A percentile compares a stretch with the other conserved stretches of the same genome.
Evolutionary conservation across 1,284 basidiomycete genomes (phyloP).

Genomic region (Pseudozyma pruni): DNA sequence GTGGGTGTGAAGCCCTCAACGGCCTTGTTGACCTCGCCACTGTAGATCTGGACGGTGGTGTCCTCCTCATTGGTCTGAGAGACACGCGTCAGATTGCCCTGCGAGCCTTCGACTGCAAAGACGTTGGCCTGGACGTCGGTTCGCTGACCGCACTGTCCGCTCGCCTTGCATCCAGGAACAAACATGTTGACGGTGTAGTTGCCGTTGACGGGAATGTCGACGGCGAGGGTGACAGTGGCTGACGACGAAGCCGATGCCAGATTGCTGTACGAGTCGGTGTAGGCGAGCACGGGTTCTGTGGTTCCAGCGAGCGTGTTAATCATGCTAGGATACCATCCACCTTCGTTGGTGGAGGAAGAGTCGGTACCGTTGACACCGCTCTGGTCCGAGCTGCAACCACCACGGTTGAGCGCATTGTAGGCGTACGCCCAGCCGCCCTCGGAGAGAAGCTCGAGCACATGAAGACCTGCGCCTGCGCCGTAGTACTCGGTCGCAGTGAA

Average conservation of each 20-base stretch:
- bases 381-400: constrained; percentile 47
- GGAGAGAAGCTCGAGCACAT: constrained; percentile 88
- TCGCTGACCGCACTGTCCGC: constrained; percentile 82
- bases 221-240: constrained; percentile 82
- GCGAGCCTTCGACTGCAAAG: constrained; percentile 72
- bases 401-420: constrained; percentile 61
- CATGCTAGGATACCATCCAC: constrained; percentile 57
- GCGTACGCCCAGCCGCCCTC: constrained; percentile 73
- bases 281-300: constrained; percentile 78
- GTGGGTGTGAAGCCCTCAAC: constrained; percentile 45
- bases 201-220: constrained; percentile 87
- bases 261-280: constrained; percentile 77
- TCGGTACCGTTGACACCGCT: constrained; percentile 53
- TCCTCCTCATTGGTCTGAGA: constrained; percentile 81
- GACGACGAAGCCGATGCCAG: constrained; percentile 73
- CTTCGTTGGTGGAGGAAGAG: constrained; percentile 51
- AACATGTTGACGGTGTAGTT: constrained; percentile 84
- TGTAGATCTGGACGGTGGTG: constrained; percentile 76
- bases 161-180: constrained; percentile 84
- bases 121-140: constrained; percentile 86
- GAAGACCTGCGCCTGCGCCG: constrained; percentile 82
- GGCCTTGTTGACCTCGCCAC: constrained; percentile 77
- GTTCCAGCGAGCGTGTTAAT: constrained; percentile 76
- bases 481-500: constrained; percentile 81
- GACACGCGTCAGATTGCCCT: constrained; percentile 72